Evolutionary conservation across 208 protist genomes (phyloP).

Genomic region (Trypanosomatidae sp.): DNA sequence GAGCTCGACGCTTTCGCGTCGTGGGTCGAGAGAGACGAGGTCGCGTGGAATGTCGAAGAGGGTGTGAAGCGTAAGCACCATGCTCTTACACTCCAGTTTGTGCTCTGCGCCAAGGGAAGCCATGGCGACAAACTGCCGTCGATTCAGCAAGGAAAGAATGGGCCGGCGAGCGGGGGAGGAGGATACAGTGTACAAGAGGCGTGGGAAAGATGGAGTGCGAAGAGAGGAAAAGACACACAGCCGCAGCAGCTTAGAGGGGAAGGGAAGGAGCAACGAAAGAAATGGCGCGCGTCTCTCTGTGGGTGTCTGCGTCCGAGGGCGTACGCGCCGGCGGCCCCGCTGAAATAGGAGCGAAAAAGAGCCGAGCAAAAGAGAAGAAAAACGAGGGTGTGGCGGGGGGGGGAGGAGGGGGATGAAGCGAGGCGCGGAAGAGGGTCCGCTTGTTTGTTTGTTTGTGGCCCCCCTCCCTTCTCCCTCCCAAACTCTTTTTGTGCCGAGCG

Average conservation of each 20-base stretch:
- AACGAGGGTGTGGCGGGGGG: neutral
- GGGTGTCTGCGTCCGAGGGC: neutral
- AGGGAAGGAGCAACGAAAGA: neutral
- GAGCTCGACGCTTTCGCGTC: conserved; percentile 41
- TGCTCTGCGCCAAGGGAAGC: conserved; percentile 4
- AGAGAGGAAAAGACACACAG: neutral
- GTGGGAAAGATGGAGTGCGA: neutral
- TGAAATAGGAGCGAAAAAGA: neutral
- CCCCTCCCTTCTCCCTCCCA: neutral
- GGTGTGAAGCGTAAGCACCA: conserved; percentile 48
- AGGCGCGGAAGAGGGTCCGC: neutral
- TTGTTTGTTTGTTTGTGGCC: neutral
- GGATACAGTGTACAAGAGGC: neutral
- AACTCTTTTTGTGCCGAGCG: neutral
- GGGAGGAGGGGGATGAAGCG: neutral
- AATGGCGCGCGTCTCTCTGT: neutral
- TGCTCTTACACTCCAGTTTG: conserved; percentile 32
- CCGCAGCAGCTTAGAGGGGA: neutral
- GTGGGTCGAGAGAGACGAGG: conserved; percentile 48
- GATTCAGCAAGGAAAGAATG: neutral
- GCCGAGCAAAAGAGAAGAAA: neutral
- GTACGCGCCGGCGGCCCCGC: neutral
- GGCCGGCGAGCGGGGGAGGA: neutral
- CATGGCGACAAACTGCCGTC: conserved; percentile 2
- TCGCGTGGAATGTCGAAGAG: conserved; percentile 64